Evolutionary conservation across 352 stramenopile species (phyloP).

Genomic region (Lagenidium giganteum): DNA sequence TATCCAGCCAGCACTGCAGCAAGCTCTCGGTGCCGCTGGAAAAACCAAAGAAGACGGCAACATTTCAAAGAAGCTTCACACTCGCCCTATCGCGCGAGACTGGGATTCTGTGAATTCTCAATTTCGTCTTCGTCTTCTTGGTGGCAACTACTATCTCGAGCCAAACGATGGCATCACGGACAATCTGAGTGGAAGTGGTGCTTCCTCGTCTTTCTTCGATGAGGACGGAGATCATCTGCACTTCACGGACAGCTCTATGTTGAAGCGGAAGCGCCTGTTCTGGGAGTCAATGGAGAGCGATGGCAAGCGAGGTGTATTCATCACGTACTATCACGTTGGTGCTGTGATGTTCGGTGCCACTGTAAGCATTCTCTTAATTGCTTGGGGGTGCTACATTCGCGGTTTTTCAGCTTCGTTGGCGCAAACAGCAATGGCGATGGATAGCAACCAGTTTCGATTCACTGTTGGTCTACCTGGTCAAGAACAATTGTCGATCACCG

Average conservation of each 20-base stretch:
- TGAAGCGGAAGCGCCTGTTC: slow-evolving; percentile 27
- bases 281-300: slow-evolving; percentile 75
- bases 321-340: slow-evolving; percentile 72
- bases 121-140: slow-evolving; percentile 44
- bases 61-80: slow-evolving; percentile 16
- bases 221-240: not conserved
- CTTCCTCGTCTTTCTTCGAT: slow-evolving; percentile 1
- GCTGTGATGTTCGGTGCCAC: slow-evolving; percentile 46
- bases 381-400: slow-evolving; percentile 74
- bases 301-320: slow-evolving; percentile 72
- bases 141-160: slow-evolving; percentile 62
- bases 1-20: too few species aligned
- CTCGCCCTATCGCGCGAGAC: slow-evolving; percentile 13
- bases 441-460: slow-evolving; percentile 45
- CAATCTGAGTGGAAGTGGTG: slow-evolving; percentile 3
- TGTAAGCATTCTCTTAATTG: slow-evolving; percentile 45
- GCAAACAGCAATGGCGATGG: slow-evolving; percentile 55
- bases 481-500: slow-evolving; percentile 75
- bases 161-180: slow-evolving; percentile 28
- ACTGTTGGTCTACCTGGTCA: slow-evolving; percentile 61
- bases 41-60: not conserved
- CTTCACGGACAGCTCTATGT: not conserved
- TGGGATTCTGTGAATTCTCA: slow-evolving; percentile 31
- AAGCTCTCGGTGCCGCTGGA: too few species aligned
- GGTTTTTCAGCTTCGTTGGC: slow-evolving; percentile 61